These are phyloP conservation scores for Aspergillus vadensis DNA, from an alignment of 2,329 filamentous ascomycete genomes.

Conservation along the genomic window DNA sequence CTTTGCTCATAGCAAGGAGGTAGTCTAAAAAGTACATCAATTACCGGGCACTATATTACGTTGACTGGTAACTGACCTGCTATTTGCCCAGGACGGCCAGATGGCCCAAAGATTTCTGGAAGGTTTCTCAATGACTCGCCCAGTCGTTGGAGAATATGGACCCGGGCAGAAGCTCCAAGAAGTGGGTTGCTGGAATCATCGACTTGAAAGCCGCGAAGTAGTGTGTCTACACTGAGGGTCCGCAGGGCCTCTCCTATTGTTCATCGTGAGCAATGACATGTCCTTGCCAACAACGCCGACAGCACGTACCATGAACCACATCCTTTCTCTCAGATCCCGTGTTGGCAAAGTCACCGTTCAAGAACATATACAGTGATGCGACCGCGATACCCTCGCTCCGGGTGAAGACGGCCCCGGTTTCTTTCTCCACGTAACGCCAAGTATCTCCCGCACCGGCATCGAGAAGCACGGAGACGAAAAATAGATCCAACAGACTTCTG, in stretches of 20 bases:
- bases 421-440: conserved; percentile 52
- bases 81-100: conserved; percentile 51
- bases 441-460: conserved; percentile 58
- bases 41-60: neutral
- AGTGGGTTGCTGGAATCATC: conserved; percentile 46
- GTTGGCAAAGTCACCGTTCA: conserved; percentile 41
- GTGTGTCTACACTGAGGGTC: conserved; percentile 35
- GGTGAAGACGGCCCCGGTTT: conserved; percentile 31
- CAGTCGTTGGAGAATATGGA: conserved; percentile 45
- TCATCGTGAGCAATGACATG: neutral
- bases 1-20: conserved; percentile 33
- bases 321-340: conserved; percentile 6
- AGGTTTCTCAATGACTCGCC: conserved; percentile 45
- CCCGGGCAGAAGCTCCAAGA: conserved; percentile 49
- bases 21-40: conserved; percentile 38
- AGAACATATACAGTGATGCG: conserved; percentile 55
- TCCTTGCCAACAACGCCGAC: neutral
- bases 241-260: conserved; percentile 13
- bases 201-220: conserved; percentile 50
- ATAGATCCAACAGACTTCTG: conserved; percentile 61
- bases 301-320: conserved; percentile 8
- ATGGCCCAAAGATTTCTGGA: conserved; percentile 45
- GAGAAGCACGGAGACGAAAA: conserved; percentile 62
- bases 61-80: conserved; percentile 43
- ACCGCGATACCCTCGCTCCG: conserved; percentile 57